Evolutionary conservation across 2,329 filamentous ascomycete species (phyloP).

Genomic region (Aureobasidium subglaciale): DNA sequence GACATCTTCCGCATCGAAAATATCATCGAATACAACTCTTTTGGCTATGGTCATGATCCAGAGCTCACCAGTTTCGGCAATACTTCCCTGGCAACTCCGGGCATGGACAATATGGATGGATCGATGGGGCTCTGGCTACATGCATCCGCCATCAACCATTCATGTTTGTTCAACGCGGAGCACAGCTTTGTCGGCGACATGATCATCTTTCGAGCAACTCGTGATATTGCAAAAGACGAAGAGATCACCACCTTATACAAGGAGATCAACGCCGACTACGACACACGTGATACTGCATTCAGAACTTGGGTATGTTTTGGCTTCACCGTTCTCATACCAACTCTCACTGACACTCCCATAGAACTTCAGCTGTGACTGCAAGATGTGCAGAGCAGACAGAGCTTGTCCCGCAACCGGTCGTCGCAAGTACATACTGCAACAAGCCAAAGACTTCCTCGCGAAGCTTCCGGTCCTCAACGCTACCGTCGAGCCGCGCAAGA

Average conservation of each 20-base stretch:
- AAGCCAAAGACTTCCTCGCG: neutral
- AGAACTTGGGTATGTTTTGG: conserved; percentile 35
- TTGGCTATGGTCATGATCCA: neutral
- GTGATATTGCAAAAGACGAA: conserved; percentile 36
- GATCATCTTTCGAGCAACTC: conserved; percentile 42
- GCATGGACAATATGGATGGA: neutral
- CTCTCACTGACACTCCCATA: no score
- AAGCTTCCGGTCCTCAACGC: neutral
- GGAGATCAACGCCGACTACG: conserved; percentile 20
- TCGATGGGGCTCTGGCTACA: conserved; percentile 1
- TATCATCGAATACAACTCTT: conserved; percentile 32
- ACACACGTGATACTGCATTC: conserved; percentile 29
- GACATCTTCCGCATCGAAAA: conserved; percentile 31
- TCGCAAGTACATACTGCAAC: neutral
- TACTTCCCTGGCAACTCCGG: neutral
- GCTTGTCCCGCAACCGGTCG: neutral
- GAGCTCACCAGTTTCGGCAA: conserved; percentile 1
- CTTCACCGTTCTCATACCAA: no score
- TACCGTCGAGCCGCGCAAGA: neutral
- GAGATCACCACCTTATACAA: conserved; percentile 34
- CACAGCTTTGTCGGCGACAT: conserved; percentile 51
- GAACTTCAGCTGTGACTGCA: conserved; percentile 39
- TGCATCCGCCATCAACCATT: conserved; percentile 48
- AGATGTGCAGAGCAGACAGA: conserved; percentile 28
- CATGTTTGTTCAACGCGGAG: conserved; percentile 41